phyloP scores from a whole-genome alignment of 116 monocot species.

The Cymodocea nodosa region DNA sequence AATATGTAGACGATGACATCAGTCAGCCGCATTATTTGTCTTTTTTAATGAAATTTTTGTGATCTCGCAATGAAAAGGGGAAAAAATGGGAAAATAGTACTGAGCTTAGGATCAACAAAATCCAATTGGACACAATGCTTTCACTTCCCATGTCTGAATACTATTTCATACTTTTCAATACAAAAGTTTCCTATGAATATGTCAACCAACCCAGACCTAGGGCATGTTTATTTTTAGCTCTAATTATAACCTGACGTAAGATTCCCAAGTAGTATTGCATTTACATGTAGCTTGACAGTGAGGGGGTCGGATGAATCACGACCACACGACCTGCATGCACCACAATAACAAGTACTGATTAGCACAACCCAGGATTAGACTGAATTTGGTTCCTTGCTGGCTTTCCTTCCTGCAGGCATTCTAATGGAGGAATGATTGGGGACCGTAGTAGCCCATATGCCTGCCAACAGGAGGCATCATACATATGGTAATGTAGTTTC shows the following conservation, averaged over 20 bases:
- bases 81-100: too few species aligned
- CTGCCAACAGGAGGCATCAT: slow-evolving; percentile 72
- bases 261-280: background rate
- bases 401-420: slow-evolving; percentile 45
- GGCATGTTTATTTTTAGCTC: background rate
- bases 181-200: too few species aligned
- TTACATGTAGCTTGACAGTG: background rate
- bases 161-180: too few species aligned
- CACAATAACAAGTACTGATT: slow-evolving; percentile 1
- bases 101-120: too few species aligned
- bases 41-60: too few species aligned
- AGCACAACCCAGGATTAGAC: slow-evolving; percentile 27
- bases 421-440: slow-evolving; percentile 45
- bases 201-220: too few species aligned
- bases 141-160: too few species aligned
- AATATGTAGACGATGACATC: too few species aligned
- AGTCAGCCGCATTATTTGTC: too few species aligned
- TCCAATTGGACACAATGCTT: too few species aligned
- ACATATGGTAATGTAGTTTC: slow-evolving; percentile 24
- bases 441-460: slow-evolving; percentile 42
- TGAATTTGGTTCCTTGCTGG: slow-evolving; percentile 21
- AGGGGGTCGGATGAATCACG: slow-evolving; percentile 25
- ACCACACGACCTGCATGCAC: slow-evolving; percentile 7
- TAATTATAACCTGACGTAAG: background rate
- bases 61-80: too few species aligned